Evolutionary conservation across 1,139 yeast species (phyloP).

Genomic region (Zygotorulaspora mrakii): DNA sequence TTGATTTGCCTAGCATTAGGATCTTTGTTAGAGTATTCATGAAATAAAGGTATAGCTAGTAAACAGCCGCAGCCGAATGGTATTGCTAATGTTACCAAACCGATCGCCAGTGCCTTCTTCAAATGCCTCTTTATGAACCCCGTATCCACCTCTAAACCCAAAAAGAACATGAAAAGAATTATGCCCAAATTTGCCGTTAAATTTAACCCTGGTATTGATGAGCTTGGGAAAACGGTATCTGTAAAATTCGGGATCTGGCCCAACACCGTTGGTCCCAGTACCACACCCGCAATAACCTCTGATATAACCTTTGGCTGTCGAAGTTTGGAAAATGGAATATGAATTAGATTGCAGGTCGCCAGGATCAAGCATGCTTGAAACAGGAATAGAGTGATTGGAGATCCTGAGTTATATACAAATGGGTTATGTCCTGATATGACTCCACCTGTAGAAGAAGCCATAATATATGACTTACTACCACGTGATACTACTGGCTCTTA

Average conservation of each 20-base stretch:
- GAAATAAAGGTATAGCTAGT: constrained; percentile 61
- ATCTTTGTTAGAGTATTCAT: constrained; percentile 44
- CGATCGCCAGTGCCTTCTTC: constrained; percentile 61
- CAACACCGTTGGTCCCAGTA: constrained; percentile 65
- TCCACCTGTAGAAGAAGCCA: constrained; percentile 48
- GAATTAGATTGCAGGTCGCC: constrained; percentile 45
- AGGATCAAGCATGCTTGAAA: constrained; percentile 34
- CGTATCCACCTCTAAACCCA: constrained; percentile 74
- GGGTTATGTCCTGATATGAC: constrained; percentile 70
- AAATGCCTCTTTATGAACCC: constrained; percentile 57
- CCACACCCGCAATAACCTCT: constrained; percentile 70
- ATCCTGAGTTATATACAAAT: constrained; percentile 49
- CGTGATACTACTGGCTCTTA: too few relatives aligned
- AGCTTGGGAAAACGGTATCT: constrained; percentile 56
- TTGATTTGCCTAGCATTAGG: constrained; percentile 41
- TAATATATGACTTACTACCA: neutral
- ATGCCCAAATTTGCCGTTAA: constrained; percentile 70
- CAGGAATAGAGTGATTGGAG: constrained; percentile 33
- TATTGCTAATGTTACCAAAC: constrained; percentile 63
- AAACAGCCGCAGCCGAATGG: constrained; percentile 79
- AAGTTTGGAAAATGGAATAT: constrained; percentile 54
- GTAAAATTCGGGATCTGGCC: constrained; percentile 70
- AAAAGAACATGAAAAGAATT: constrained; percentile 65
- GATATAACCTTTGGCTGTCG: constrained; percentile 77
- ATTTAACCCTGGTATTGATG: constrained; percentile 59